Conservation (phyloP, 768 basidiomycete genomes). For the Tylopilus sp. region DNA sequence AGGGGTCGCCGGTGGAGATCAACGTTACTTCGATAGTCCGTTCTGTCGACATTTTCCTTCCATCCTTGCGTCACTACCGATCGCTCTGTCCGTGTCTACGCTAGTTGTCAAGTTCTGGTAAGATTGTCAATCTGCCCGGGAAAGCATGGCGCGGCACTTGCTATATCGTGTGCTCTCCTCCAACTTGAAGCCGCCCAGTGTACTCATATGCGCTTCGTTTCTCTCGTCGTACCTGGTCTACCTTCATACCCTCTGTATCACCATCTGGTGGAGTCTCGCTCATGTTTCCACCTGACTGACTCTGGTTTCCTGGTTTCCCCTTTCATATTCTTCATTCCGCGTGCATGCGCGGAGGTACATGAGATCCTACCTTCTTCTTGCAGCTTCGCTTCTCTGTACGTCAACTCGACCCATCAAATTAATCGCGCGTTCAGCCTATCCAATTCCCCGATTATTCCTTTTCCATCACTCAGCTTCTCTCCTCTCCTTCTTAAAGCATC, state of each 20-base stretch:
- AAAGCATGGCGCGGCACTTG: slow-evolving; percentile 5
- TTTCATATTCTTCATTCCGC: slow-evolving; percentile 19
- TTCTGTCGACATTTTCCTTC: slow-evolving; percentile 15
- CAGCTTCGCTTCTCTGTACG: slow-evolving; percentile 35
- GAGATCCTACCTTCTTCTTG: slow-evolving; percentile 23
- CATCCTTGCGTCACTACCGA: slow-evolving; percentile 9
- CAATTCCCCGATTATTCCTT: slow-evolving; percentile 32
- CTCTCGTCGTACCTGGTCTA: slow-evolving; percentile 1
- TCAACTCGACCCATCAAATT: slow-evolving; percentile 32
- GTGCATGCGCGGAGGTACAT: slow-evolving; percentile 21
- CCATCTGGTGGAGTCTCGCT: slow-evolving; percentile 4
- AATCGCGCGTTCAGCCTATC: slow-evolving; percentile 30
- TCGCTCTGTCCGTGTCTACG: not conserved
- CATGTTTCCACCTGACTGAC: slow-evolving; percentile 8
- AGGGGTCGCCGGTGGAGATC: slow-evolving; percentile 5
- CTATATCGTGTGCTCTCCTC: slow-evolving; percentile 10
- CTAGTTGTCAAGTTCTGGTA: slow-evolving; percentile 2
- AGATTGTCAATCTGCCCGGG: slow-evolving; percentile 12
- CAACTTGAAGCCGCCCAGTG: not conserved
- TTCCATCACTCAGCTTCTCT: slow-evolving; percentile 32
- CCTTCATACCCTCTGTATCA: slow-evolving; percentile 12
- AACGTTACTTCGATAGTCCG: slow-evolving; percentile 5
- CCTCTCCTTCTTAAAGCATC: slow-evolving; percentile 31
- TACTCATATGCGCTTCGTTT: slow-evolving; percentile 6
- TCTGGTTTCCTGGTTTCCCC: slow-evolving; percentile 15